phyloP scores from a whole-genome alignment of 306 rosid species.

The Citrullus colocynthis region DNA sequence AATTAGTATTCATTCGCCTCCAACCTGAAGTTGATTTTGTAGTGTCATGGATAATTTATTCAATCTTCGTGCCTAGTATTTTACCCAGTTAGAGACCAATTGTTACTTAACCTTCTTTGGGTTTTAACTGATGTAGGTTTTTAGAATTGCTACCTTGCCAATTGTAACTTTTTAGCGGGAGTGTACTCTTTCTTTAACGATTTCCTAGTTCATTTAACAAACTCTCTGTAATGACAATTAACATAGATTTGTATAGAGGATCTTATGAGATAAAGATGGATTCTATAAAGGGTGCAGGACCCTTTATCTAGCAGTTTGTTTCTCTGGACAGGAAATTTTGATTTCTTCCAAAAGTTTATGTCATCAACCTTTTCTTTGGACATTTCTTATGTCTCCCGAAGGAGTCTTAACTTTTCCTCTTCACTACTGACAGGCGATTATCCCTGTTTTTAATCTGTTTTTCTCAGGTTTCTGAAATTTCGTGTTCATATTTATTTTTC shows the following conservation, averaged over 20 bases:
- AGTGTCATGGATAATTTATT: neutral
- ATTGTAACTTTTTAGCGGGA: neutral
- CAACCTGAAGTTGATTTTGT: neutral
- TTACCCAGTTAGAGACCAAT: neutral
- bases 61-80: neutral
- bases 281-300: neutral
- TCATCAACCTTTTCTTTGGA: neutral
- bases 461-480: conserved; percentile 59
- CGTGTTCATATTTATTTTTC: neutral
- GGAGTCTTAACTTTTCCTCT: neutral
- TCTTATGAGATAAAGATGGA: neutral
- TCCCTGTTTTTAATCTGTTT: neutral
- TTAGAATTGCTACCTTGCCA: neutral
- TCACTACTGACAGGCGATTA: neutral
- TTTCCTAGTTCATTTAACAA: neutral
- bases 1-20: neutral
- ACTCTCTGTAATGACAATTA: neutral
- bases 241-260: neutral
- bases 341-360: neutral
- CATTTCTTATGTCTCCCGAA: neutral
- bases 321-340: neutral
- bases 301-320: neutral
- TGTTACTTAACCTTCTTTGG: neutral
- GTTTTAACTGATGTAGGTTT: neutral
- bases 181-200: neutral